Conservation (phyloP, 768 basidiomycete genomes). For the Mycena maculata region DNA sequence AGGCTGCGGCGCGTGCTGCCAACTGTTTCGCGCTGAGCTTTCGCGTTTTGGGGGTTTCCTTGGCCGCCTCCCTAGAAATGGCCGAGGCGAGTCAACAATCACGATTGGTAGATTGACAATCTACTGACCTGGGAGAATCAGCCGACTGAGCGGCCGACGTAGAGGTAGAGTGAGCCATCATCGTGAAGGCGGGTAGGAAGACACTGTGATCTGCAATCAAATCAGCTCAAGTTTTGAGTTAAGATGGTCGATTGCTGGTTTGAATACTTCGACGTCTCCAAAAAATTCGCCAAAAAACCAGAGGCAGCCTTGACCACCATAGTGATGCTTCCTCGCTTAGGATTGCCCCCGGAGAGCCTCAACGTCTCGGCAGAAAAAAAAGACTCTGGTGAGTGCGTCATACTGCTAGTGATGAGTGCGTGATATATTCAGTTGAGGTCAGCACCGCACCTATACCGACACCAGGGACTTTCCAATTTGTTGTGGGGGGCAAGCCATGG, state of each 20-base stretch:
- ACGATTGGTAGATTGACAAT: too few relatives aligned
- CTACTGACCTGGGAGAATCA: too few relatives aligned
- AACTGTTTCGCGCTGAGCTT: not conserved
- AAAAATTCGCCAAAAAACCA: not conserved
- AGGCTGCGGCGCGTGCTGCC: not conserved
- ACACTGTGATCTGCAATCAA: not conserved
- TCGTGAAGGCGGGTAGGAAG: not conserved
- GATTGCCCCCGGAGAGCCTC: not conserved
- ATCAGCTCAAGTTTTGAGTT: not conserved
- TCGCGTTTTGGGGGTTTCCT: not conserved
- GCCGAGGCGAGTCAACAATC: too few relatives aligned
- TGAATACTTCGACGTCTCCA: not conserved
- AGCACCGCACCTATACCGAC: too few relatives aligned
- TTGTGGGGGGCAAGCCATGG: too few relatives aligned
- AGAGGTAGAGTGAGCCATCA: not conserved
- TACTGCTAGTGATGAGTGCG: slow-evolving; percentile 10
- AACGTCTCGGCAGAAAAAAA: not conserved
- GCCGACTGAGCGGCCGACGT: too few relatives aligned
- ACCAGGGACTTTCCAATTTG: too few relatives aligned
- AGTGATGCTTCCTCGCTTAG: not conserved
- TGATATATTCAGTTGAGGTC: too few relatives aligned
- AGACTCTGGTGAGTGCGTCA: not conserved
- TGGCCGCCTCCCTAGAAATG: not conserved
- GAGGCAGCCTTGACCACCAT: not conserved
- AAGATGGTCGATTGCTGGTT: not conserved